These are phyloP conservation scores for Geotrichum ghanense DNA, from an alignment of 805 yeast species.

Conservation along the genomic window DNA sequence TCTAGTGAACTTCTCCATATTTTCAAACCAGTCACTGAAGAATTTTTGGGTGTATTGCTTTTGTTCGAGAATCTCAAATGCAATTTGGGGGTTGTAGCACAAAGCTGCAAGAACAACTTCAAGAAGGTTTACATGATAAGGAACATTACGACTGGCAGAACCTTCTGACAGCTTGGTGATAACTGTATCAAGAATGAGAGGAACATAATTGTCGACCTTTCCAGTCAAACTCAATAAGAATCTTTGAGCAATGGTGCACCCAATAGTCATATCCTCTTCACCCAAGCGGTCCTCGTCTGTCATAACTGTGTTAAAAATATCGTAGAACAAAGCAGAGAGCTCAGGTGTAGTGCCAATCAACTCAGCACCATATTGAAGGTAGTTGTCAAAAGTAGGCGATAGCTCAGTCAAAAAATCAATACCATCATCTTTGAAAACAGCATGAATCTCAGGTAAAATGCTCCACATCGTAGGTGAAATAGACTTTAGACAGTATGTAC, in stretches of 20 bases:
- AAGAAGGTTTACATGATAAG: constrained; percentile 38
- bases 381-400: constrained; percentile 62
- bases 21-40: constrained; percentile 56
- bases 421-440: constrained; percentile 29
- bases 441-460: constrained; percentile 42
- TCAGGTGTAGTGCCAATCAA: constrained; percentile 37
- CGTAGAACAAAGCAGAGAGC: constrained; percentile 38
- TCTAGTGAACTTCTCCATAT: constrained; percentile 43
- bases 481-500: constrained; percentile 46
- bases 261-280: constrained; percentile 46
- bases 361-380: constrained; percentile 47
- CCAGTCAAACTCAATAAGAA: constrained; percentile 48
- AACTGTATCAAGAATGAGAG: constrained; percentile 34
- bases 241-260: constrained; percentile 54
- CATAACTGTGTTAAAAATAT: constrained; percentile 32
- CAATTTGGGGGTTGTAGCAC: constrained; percentile 43
- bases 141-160: constrained; percentile 24
- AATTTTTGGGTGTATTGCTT: constrained; percentile 36
- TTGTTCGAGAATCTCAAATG: constrained; percentile 41
- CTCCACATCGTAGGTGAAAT: constrained; percentile 71
- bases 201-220: constrained; percentile 34
- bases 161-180: constrained; percentile 30
- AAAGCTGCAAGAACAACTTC: constrained; percentile 57
- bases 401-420: constrained; percentile 66
- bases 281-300: constrained; percentile 34